phyloP scores from a whole-genome alignment of 1,139 yeast species.

The Protomyces inundatus region DNA sequence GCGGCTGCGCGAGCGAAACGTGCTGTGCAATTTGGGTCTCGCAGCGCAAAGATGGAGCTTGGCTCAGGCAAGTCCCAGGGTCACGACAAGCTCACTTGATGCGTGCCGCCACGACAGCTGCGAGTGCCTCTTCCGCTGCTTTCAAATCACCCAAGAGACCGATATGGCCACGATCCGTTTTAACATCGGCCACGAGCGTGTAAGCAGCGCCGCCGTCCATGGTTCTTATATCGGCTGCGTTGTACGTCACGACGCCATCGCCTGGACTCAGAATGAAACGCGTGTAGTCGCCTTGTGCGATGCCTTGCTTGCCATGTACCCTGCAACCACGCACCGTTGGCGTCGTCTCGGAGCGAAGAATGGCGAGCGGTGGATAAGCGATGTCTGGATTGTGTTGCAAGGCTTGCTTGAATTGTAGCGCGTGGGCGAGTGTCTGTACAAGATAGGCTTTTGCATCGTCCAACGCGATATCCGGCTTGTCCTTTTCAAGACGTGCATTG shows the following conservation, averaged over 20 bases:
- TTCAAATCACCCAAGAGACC: constrained; percentile 67
- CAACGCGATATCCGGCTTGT: neutral
- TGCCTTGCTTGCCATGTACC: constrained; percentile 57
- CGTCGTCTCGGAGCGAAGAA: constrained; percentile 70
- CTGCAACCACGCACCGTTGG: constrained; percentile 80
- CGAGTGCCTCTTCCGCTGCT: constrained; percentile 36
- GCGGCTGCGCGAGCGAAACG: constrained; percentile 77
- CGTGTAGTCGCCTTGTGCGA: constrained; percentile 64
- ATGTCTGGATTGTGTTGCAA: constrained; percentile 49
- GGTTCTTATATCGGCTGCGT: constrained; percentile 66
- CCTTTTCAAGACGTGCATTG: neutral
- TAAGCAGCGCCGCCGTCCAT: neutral
- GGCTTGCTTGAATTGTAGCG: constrained; percentile 56
- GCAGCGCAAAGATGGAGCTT: constrained; percentile 83
- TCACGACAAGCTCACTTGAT: neutral
- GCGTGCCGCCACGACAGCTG: neutral
- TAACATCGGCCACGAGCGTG: constrained; percentile 54
- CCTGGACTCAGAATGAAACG: constrained; percentile 84
- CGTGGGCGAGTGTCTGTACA: constrained; percentile 53
- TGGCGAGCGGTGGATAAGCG: constrained; percentile 74
- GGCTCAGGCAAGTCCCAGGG: constrained; percentile 53
- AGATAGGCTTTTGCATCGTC: constrained; percentile 46
- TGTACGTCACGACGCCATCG: constrained; percentile 84
- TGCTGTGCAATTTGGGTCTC: constrained; percentile 95
- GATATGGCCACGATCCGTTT: constrained; percentile 70